Evolutionary conservation across 805 yeast species (phyloP), one percentile per base, ranked within the genome.

Genomic region (Suhomyces sp.): DNA sequence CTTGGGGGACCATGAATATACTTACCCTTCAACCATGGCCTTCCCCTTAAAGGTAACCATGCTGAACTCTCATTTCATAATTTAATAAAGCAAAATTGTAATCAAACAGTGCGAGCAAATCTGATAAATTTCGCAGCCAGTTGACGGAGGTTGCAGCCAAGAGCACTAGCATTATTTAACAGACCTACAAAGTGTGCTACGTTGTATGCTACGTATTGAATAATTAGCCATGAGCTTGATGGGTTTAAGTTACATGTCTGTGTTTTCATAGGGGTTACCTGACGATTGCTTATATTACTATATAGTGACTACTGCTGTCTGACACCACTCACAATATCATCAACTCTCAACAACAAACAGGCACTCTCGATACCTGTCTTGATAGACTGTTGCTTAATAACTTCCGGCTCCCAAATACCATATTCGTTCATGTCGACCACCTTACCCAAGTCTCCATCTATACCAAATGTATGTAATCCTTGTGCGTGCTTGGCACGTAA

Each of bases 331-430:
- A 94, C 99, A 60, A 94, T 94, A 70, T 94, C 99, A 71, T 94
- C 99, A 47, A 94, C 99, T 66, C 99, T 87, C 68, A 94, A 79
- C 65, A 94, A 78, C 76, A 94, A 78, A 70, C 97, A 88, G 13
- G 99, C 97, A 78, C 96, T 87, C 76, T 94, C 99, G 58, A 94
- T 88, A 35, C 96, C 97, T n/a, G 99, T 94, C 78, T 94, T 94
- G 60, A 93, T 87, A 59, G 96, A 87, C 77, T 94, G 99, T 69
- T 89, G 96, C 75, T 94, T 94, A 72, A 94, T 90, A 48, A 90
- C 97, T 76, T 93, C 97, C 17, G 99, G 99, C 76, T 94, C 99
- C 99, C 99, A 94, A 59, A 94, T 87, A 27, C 99, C 99, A 71
- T 91, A 93, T 27, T 84, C 87, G 59, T 87, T 83, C 99, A 94